phyloP scores from a whole-genome alignment of 2,329 filamentous ascomycete species.

The Xylaria sp. region DNA sequence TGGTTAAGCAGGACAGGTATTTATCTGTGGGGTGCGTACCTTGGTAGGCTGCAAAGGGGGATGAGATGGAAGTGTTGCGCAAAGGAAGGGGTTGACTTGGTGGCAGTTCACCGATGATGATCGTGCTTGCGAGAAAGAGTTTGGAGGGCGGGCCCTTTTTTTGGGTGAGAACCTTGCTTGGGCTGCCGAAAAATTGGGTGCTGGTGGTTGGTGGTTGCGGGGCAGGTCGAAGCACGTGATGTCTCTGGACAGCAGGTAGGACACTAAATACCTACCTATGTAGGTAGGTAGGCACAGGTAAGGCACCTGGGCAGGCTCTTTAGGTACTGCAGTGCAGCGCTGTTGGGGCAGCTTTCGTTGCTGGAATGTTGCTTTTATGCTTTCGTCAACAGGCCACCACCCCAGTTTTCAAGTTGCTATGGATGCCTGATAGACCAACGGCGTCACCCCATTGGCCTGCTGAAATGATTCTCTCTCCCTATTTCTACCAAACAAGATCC shows the following conservation, averaged over 20 bases:
- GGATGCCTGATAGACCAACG: slow-evolving; percentile 31
- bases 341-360: slow-evolving; percentile 1
- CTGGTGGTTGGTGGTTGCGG: slow-evolving; percentile 44
- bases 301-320: neutral
- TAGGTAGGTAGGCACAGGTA: neutral
- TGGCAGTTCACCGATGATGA: slow-evolving; percentile 44
- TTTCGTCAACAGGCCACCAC: slow-evolving; percentile 9
- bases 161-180: slow-evolving; percentile 39
- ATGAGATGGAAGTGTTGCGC: slow-evolving; percentile 18
- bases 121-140: slow-evolving; percentile 42
- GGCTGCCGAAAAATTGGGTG: slow-evolving; percentile 44
- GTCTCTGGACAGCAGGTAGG: too few species aligned
- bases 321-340: neutral
- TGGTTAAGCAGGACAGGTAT: neutral
- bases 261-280: too few species aligned
- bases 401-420: slow-evolving; percentile 1
- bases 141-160: slow-evolving; percentile 45
- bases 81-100: slow-evolving; percentile 35
- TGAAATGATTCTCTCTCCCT: neutral
- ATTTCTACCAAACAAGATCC: neutral
- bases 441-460: slow-evolving; percentile 18
- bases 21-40: slow-evolving; percentile 30
- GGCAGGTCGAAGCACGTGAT: slow-evolving; percentile 45
- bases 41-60: slow-evolving; percentile 25
- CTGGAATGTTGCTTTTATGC: slow-evolving; percentile 26